phyloP scores from a whole-genome alignment of 768 basidiomycete species.

The Leucocoprinus leucothites region DNA sequence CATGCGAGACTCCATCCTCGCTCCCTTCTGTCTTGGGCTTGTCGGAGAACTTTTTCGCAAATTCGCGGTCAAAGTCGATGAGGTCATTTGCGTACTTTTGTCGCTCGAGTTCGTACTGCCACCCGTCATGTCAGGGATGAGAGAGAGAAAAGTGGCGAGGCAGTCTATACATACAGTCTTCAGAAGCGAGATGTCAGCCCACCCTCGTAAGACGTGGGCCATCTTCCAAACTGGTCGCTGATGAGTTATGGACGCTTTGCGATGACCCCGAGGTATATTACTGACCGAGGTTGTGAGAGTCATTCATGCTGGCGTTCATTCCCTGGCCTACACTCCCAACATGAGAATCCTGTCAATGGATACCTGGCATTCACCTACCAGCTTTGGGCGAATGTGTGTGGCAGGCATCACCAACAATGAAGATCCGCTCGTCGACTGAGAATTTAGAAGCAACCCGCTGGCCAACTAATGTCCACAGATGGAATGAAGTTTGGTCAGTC shows the following conservation, averaged over 20 bases:
- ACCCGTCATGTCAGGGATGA: not conserved
- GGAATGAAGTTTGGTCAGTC: not conserved
- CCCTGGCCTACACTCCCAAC: constrained; percentile 50
- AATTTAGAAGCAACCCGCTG: constrained; percentile 70
- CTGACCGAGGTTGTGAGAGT: constrained; percentile 66
- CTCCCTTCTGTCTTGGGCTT: constrained; percentile 51
- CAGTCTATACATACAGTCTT: constrained; percentile 40
- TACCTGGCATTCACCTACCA: constrained; percentile 29
- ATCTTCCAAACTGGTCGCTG: constrained; percentile 54
- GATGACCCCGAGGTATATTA: not conserved
- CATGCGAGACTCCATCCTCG: constrained; percentile 49
- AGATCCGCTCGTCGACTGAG: constrained; percentile 59
- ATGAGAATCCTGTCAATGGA: no score
- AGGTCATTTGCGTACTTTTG: constrained; percentile 68
- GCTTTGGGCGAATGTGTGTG: constrained; percentile 69
- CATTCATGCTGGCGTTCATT: constrained; percentile 77
- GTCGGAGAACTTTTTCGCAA: constrained; percentile 63
- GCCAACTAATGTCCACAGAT: constrained; percentile 44
- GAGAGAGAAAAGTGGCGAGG: no score
- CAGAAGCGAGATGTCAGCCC: constrained; percentile 45
- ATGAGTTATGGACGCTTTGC: not conserved
- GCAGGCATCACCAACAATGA: constrained; percentile 77
- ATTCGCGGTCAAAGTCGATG: constrained; percentile 67
- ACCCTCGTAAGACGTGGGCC: constrained; percentile 51
- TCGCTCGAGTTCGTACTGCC: constrained; percentile 67